Evolutionary conservation across 148 eudicot species (phyloP), one percentile per base, ranked within the genome.

Genomic region (Amaranthus palmeri): DNA sequence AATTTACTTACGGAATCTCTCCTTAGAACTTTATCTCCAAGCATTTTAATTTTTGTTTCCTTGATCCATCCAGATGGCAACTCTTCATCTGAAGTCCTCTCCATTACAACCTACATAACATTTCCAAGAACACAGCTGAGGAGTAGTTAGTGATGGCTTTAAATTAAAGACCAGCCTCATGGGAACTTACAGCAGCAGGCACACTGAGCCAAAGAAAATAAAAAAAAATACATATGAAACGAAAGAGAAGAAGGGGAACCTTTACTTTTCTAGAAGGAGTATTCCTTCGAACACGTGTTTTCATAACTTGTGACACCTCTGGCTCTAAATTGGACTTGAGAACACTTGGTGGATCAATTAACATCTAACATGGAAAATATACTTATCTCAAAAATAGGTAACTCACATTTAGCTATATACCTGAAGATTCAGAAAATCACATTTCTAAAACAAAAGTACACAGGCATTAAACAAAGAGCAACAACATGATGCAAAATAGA

Each of bases 61-160:
- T 83, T 86, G 65, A 82, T 78, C 90, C 90, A 88, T 17, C 90
- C 96, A 69, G 85, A 57, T 45, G 96, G 92, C 72, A 90, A 64
- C 40, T 78, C 86, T 67, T 91, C 81, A 47, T 77, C 86, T 46
- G 78, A 14, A 40, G 69, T 63, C 41, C 53, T 88, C 83, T 69
- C 83, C 72, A 80, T 51, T 42, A 76, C 76, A 74, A 72, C 84
- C 90, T 86, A 71, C 43, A 51, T 36, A 45, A 73, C 18, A 45
- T 10, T 49, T 17, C 44, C 59, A 78, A 69, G 46, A 25, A 48
- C 53, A 68, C 54, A 17, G 65, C 70, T 64, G 18, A 40, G 58
- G 62, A 74, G 10, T 48, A 67, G 64, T 68, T 12, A 78, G 67
- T 41, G 69, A 72, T 49, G 17, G 69, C 41, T 25, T 25, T 25